A percentile compares a stretch with the other conserved stretches of the same genome.
Evolutionary conservation across 2,329 filamentous ascomycete species (phyloP).

Genomic region (Epichloe elymi): DNA sequence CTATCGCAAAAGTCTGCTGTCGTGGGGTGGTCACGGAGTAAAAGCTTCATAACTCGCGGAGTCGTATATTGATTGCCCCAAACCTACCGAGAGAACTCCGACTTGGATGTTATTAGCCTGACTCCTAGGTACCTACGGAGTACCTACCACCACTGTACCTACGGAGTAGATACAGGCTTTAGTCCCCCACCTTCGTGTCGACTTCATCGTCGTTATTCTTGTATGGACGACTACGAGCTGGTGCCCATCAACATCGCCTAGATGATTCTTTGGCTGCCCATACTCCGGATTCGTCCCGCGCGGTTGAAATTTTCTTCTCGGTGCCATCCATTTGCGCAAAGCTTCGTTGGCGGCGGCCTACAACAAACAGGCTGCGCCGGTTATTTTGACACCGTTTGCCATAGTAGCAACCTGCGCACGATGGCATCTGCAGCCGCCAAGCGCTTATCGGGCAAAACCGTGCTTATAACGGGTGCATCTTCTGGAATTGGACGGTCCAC

Average conservation of each 20-base stretch:
- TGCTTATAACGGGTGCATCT: constrained; percentile 83
- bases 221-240: neutral
- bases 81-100: too few relatives aligned
- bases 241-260: neutral
- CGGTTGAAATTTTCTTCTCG: neutral
- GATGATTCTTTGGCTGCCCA: neutral
- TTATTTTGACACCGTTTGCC: neutral
- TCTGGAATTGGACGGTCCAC: constrained; percentile 77
- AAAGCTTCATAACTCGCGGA: too few relatives aligned
- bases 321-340: too few relatives aligned
- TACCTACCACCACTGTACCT: too few relatives aligned
- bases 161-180: too few relatives aligned
- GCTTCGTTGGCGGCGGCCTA: neutral
- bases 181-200: too few relatives aligned
- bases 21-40: too few relatives aligned
- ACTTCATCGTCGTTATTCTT: too few relatives aligned
- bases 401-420: neutral
- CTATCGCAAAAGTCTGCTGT: too few relatives aligned
- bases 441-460: constrained; percentile 84
- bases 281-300: neutral
- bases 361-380: neutral
- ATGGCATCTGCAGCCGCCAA: constrained; percentile 50
- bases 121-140: too few relatives aligned
- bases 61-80: too few relatives aligned
- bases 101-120: too few relatives aligned